Base-by-base conservation (phyloP, 352 stramenopile genomes). In the Elongisporangium undulatum region DNA sequence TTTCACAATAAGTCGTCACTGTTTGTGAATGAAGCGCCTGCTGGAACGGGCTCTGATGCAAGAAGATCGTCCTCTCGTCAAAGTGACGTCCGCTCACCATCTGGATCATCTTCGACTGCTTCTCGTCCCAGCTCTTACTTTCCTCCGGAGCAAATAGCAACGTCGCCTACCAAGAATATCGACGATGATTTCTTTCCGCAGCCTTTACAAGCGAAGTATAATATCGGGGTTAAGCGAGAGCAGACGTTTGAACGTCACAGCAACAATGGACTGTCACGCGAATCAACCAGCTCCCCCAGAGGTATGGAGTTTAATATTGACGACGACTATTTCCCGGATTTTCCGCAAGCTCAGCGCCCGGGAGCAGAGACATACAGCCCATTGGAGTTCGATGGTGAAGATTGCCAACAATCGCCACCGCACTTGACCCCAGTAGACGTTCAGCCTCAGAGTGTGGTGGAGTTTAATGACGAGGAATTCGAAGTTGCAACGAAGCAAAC, bases 1-100 rank as follows among this genome's bases (percentile, higher is more conserved):
- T 90, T 90, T 68, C 78, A 90, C 49, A 79, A 82, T 8, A 68
- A 87, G 41, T 41, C 29, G 8, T 77, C 70, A n/a, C 56, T 78
- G 38, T 76, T 81, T 45, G 64, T 83, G 62, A 59, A 58, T 22
- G 49, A 59, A 21, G 56, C 20, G 12, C 58, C n/a, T 1, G 22
- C 26, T 38, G 34, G 39, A n/a, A 16, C 45, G 8, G 58, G 41
- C n/a, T 58, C 10, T 3, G 19, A 45, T 2, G 45, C 26, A 19
- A 61, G 19, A n/a, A 26, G 39, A 22, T 23, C 9, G 3, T 20
- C 3, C 3, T n/a, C 48, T 10, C 23, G 5, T 13, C 23, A 52
- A 23, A 29, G 41, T 12, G 22, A 39, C 8, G 16, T 53, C 49
- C 23, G 45, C 21, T 53, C 49, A 53, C 19, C 48, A 51, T 34